Percentiles rank a stretch among this genome's conserved stretches.
These are phyloP conservation scores for Salix purpurea DNA, from an alignment of 345 rosid species.

Conservation along the genomic window DNA sequence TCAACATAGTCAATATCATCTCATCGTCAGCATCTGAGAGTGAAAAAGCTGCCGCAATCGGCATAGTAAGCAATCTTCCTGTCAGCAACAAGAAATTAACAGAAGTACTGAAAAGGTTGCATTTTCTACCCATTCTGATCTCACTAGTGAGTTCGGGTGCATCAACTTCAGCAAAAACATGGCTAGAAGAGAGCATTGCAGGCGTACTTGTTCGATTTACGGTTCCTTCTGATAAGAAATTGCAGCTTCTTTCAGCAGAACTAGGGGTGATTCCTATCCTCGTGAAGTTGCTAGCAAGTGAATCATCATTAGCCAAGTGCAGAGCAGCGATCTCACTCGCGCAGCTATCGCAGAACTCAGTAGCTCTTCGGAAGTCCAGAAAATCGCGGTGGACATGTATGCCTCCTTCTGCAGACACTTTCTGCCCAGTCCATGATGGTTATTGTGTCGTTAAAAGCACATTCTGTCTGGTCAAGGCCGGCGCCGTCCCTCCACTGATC, in stretches of 20 bases:
- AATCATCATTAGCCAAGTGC: constrained; percentile 37
- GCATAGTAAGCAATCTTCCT: constrained; percentile 56
- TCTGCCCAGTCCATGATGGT: constrained; percentile 53
- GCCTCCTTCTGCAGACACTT: constrained; percentile 34
- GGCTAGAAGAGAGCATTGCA: constrained; percentile 41
- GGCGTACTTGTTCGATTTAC: constrained; percentile 54
- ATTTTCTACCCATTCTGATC: constrained; percentile 45
- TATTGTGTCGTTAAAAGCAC: constrained; percentile 44
- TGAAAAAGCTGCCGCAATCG: constrained; percentile 56
- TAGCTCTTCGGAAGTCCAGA: constrained; percentile 39
- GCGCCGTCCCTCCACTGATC: constrained; percentile 45
- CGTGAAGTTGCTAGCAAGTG: constrained; percentile 45
- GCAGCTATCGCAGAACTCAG: constrained; percentile 57
- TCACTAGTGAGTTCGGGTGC: constrained; percentile 27
- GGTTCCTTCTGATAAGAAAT: constrained; percentile 49
- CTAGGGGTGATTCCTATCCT: constrained; percentile 51
- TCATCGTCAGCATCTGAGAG: constrained; percentile 30
- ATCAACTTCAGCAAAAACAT: constrained; percentile 14
- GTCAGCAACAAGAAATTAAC: constrained; percentile 44
- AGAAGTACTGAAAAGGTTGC: constrained; percentile 33
- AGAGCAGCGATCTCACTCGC: constrained; percentile 58
- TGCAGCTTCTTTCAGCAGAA: constrained; percentile 51
- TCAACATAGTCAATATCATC: constrained; percentile 33
- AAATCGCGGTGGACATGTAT: constrained; percentile 44
- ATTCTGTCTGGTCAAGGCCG: constrained; percentile 61